Conservation (phyloP, 2,329 filamentous ascomycete species). For the Calycina herbarum region DNA sequence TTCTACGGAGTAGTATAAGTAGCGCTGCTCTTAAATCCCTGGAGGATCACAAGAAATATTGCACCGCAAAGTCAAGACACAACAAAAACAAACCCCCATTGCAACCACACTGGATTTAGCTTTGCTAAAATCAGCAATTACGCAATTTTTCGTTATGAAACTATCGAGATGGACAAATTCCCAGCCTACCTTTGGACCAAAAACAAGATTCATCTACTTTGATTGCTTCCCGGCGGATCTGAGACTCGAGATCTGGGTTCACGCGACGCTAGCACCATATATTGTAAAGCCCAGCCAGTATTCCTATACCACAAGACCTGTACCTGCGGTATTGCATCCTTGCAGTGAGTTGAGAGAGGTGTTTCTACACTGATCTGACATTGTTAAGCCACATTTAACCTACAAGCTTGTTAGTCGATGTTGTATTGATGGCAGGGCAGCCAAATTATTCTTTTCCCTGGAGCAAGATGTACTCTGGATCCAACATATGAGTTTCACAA, state of each 20-base stretch:
- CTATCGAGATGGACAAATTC: not conserved
- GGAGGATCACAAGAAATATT: no score
- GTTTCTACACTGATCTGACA: not conserved
- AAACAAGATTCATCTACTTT: not conserved
- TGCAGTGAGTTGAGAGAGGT: not conserved
- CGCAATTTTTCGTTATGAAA: no score
- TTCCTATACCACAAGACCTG: not conserved
- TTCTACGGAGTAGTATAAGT: no score
- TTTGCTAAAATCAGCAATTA: no score
- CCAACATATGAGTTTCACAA: no score
- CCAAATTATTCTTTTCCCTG: no score
- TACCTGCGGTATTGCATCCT: not conserved
- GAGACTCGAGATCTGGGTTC: not conserved
- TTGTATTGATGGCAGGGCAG: no score
- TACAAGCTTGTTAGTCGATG: not conserved
- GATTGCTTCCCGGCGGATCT: not conserved
- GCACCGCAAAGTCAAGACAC: no score
- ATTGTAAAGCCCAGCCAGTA: not conserved
- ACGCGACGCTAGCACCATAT: not conserved
- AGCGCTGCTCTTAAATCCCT: no score
- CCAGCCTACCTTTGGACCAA: not conserved
- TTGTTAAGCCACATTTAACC: not conserved
- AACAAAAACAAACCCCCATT: no score
- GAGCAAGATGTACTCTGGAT: no score
- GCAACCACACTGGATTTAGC: no score